These are phyloP conservation scores for Apodospora peruviana DNA, from an alignment of 495 filamentous ascomycete genomes.

Conservation along the genomic window DNA sequence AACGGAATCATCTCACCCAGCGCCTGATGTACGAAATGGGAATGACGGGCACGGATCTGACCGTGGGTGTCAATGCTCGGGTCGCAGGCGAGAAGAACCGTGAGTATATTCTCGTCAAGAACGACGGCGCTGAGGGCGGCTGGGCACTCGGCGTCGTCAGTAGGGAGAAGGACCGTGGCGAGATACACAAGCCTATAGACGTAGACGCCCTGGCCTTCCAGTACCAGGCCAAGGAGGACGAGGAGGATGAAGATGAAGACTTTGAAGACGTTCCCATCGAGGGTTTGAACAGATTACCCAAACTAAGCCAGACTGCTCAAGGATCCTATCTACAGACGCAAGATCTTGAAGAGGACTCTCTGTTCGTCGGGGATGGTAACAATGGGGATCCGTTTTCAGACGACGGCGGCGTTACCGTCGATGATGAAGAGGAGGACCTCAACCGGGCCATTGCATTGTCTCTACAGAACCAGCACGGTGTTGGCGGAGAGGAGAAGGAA, in stretches of 20 bases:
- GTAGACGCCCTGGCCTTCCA: constrained; percentile 67
- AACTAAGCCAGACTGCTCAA: constrained; percentile 19
- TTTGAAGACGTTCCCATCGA: constrained; percentile 97
- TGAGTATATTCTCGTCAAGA: constrained; percentile 94
- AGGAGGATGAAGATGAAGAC: constrained; percentile 61
- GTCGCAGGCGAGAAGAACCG: constrained; percentile 85
- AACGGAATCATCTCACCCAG: constrained; percentile 93
- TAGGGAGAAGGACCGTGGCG: constrained; percentile 66
- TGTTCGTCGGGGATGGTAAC: constrained; percentile 55
- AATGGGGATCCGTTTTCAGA: constrained; percentile 22
- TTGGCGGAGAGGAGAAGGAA: constrained; percentile 28
- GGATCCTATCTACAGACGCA: constrained; percentile 14
- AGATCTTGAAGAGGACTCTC: constrained; percentile 42
- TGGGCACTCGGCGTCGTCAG: constrained; percentile 94
- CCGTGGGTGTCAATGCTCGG: constrained; percentile 56
- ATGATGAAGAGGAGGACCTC: constrained; percentile 73
- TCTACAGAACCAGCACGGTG: constrained; percentile 44
- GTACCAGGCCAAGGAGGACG: constrained; percentile 48
- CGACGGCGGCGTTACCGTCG: constrained; percentile 35
- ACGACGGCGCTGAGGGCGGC: constrained; percentile 90
- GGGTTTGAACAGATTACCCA: constrained; percentile 85
- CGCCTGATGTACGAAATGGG: constrained; percentile 91
- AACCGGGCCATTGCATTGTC: constrained; percentile 81
- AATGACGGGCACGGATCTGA: constrained; percentile 70
- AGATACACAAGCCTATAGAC: constrained; percentile 79